Base-by-base conservation (phyloP, 1,284 basidiomycete genomes). In the Papiliotrema flavescens region DNA sequence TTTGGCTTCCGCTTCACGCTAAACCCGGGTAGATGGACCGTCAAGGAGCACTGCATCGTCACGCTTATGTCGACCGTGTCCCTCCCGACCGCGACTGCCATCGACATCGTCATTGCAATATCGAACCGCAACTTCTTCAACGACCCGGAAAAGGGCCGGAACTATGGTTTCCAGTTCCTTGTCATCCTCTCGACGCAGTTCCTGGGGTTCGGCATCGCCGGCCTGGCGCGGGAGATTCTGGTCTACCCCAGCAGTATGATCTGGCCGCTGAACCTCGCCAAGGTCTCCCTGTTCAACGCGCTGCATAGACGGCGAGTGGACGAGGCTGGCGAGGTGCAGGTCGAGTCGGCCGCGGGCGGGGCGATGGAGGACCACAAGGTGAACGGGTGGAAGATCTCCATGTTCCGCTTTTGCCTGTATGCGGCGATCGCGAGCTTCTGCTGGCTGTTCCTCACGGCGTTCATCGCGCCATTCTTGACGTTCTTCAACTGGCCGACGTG, bases 401-500 rank as follows among this genome's bases (percentile, higher is more conserved):
- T 48, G 51, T 59, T 59, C 49, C 24, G 50, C 36, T 59, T 58
- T 54, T 59, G 54, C 26, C 37, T 61, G 8, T 54, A 56, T 32
- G 54, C 53, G 5, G 50, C 47, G n/a, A 24, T 48, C n/a, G 51
- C 42, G 1, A 54, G 47, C 9, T 62, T 57, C 48, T n/a, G 19
- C 36, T 60, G 61, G 61, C 53, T 60, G 39, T 57, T 58, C 54
- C 24, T 62, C 44, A 56, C 61, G 3, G 53, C 49, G 9, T 57
- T 57, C 42, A 35, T 62, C 13, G 72, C 70, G 52, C 56, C 53
- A 9, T 80, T 78, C 8, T 73, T 83, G 6, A 78, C 78, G 7
- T 79, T 75, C 55, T 84, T 84, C 69, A 82, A 81, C 59, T 84
- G 83, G 83, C 78, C 83, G 13, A 79, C 79, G 55, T 84, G 83